Conservation (phyloP, 2,329 filamentous ascomycete genomes). For the Calonectria fujianensis region DNA sequence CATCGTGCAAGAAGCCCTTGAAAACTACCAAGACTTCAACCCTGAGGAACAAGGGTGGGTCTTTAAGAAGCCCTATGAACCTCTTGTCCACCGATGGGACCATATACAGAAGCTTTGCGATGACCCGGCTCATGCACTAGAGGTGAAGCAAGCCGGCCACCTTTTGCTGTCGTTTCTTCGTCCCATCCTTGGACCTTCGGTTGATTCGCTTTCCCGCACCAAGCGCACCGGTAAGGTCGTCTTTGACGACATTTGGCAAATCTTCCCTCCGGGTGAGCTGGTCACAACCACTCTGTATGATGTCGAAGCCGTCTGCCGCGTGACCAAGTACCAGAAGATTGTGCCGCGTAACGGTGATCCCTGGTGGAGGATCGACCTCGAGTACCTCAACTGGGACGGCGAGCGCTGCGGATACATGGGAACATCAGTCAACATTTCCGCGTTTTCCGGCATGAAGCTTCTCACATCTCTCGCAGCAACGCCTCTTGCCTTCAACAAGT, state of each 20-base stretch:
- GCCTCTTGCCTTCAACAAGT: conserved; percentile 13
- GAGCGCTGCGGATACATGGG: conserved; percentile 55
- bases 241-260: conserved; percentile 59
- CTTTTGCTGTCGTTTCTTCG: conserved; percentile 57
- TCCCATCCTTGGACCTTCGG: conserved; percentile 55
- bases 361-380: conserved; percentile 54
- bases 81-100: conserved; percentile 42
- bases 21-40: conserved; percentile 39
- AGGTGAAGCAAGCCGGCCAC: not conserved
- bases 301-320: conserved; percentile 60
- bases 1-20: conserved; percentile 13
- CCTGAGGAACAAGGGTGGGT: conserved; percentile 38
- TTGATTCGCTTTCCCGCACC: conserved; percentile 53
- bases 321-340: conserved; percentile 55
- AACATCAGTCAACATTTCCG: conserved; percentile 49
- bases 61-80: conserved; percentile 36
- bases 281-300: conserved; percentile 57
- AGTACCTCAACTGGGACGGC: conserved; percentile 63
- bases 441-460: conserved; percentile 53
- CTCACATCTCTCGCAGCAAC: conserved; percentile 53
- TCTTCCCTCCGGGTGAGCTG: conserved; percentile 59
- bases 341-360: accelerated
- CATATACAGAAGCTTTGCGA: conserved; percentile 15
- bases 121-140: accelerated
- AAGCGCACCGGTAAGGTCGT: conserved; percentile 56